Evolutionary conservation across 106 monocot species (phyloP), one percentile per base, ranked within the genome.

Genomic region (Hemerocallis citrina): DNA sequence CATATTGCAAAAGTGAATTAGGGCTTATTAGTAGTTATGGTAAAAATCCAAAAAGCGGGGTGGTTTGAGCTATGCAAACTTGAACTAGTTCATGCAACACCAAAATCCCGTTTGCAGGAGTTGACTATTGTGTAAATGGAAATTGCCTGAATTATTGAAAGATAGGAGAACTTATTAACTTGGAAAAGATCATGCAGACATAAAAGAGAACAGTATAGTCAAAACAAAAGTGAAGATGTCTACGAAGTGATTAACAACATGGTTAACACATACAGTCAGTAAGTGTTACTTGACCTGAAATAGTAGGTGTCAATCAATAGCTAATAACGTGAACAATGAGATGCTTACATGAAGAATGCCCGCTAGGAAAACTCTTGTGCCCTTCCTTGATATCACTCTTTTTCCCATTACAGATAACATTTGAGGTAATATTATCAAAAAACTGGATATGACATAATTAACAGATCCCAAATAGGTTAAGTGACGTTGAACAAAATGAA

Each of bases 321-420:
- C n/a, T n/a, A n/a, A n/a, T n/a, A n/a, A n/a, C n/a, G n/a, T n/a
- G n/a, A n/a, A n/a, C n/a, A n/a, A n/a, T n/a, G n/a, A n/a, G n/a
- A n/a, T n/a, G 10, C 76, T 59, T 60, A 79, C 79, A 73, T 52
- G 79, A 79, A 65, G 74, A 52, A 69, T 79, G 79, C 15, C 79
- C 79, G 50, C 74, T 79, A 4, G 79, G 79, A 61, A 79, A 79
- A 49, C 79, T 79, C 55, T 79, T 79, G 51, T 79, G 74, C 13
- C 79, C 79, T 64, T 79, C 79, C 62, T 74, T 79, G 20, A 79
- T 79, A 13, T 68, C 69, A 16, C 64, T 64, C 20, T 57, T 69
- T 51, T 69, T 51, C 19, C 79, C 79, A 45, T 79, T 57, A 31
- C 79, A 79, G 21, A 79, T 51, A 11, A 74, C 79, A 20, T 56